phyloP scores from a whole-genome alignment of 345 rosid genomes.

The Acer negundo region DNA sequence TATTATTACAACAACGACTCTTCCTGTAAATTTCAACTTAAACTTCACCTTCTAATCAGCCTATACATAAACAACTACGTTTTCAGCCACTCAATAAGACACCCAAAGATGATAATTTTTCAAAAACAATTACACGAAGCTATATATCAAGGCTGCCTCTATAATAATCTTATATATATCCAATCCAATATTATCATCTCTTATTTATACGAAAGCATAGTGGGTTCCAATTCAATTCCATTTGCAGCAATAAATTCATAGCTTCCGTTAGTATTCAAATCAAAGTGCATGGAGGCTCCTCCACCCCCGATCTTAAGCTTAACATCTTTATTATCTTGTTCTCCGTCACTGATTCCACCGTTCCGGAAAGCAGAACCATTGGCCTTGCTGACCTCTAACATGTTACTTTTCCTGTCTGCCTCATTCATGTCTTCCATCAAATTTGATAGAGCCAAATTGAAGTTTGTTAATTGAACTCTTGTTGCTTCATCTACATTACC shows the following conservation, averaged over 20 bases:
- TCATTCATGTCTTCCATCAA: constrained; percentile 36
- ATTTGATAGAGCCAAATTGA: constrained; percentile 49
- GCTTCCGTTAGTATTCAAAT: constrained; percentile 54
- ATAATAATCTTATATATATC: not conserved
- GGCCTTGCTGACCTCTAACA: constrained; percentile 17
- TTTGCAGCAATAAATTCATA: constrained; percentile 43
- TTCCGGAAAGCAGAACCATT: not conserved
- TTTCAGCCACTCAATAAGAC: too few relatives aligned
- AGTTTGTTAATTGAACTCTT: constrained; percentile 40
- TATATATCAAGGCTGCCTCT: not conserved
- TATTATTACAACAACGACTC: not conserved
- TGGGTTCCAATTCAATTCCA: constrained; percentile 46
- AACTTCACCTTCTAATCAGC: not conserved
- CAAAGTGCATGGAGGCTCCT: constrained; percentile 41
- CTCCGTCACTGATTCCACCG: constrained; percentile 19
- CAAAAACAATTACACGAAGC: too few relatives aligned
- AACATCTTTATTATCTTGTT: constrained; percentile 26
- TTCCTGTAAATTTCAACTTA: not conserved
- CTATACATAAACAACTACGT: not conserved
- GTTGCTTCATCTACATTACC: constrained; percentile 27
- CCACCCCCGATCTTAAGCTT: constrained; percentile 37
- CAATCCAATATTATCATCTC: not conserved
- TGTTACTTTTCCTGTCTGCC: constrained; percentile 28
- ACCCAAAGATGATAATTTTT: too few relatives aligned
- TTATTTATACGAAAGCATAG: constrained; percentile 32